Evolutionary conservation across 2,329 filamentous ascomycete genomes (phyloP).

Genomic region (Colletotrichum truncatum): DNA sequence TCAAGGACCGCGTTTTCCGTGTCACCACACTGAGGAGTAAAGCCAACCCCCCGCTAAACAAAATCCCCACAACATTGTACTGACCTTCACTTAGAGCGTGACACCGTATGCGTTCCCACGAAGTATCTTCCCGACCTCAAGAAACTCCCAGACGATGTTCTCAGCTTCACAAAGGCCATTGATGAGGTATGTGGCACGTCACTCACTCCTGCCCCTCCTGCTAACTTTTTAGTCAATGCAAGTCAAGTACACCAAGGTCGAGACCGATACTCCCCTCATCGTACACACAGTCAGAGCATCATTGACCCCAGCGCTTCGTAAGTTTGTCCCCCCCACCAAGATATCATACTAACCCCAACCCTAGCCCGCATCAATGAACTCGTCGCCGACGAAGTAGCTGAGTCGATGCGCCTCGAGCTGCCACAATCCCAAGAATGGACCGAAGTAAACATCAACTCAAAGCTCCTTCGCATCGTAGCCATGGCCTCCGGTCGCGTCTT

Average conservation of each 20-base stretch:
- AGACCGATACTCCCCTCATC: constrained; percentile 34
- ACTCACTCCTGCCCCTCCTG: not conserved
- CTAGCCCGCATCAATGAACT: constrained; percentile 45
- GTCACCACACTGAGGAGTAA: constrained; percentile 37
- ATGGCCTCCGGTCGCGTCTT: constrained; percentile 57
- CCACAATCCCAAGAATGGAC: constrained; percentile 50
- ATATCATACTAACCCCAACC: not conserved
- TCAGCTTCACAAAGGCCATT: constrained; percentile 39
- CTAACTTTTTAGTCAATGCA: constrained; percentile 37
- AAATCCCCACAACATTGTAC: not conserved
- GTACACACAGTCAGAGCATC: constrained; percentile 41
- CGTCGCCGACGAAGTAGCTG: constrained; percentile 43
- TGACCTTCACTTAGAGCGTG: constrained; percentile 29
- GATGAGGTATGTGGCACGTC: constrained; percentile 30
- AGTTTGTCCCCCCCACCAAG: not conserved
- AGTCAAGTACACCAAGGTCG: constrained; percentile 43
- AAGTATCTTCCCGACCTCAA: constrained; percentile 41
- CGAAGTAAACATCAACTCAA: constrained; percentile 47
- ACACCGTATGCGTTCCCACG: constrained; percentile 39
- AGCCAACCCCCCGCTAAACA: no score
- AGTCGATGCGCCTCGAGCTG: constrained; percentile 43
- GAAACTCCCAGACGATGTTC: constrained; percentile 41
- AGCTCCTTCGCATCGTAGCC: constrained; percentile 55
- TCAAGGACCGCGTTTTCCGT: constrained; percentile 41
- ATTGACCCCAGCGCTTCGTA: constrained; percentile 45